Conservation (phyloP, 2,329 filamentous ascomycete genomes). For the Corinectria fuckeliana region DNA sequence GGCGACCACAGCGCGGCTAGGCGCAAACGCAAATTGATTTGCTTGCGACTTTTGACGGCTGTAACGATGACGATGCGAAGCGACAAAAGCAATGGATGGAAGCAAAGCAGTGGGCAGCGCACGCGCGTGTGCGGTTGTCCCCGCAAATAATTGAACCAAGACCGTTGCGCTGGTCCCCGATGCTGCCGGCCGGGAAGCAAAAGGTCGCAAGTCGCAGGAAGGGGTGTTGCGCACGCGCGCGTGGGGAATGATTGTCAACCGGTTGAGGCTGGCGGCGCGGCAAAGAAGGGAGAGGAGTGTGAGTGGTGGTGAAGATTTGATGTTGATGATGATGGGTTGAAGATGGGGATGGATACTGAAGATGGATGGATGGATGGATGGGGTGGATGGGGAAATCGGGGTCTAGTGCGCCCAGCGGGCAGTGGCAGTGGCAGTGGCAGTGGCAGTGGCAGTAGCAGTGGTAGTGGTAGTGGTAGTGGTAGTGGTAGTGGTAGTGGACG, state of each 20-base stretch:
- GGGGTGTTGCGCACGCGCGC: background rate
- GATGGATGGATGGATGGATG: conserved; percentile 17
- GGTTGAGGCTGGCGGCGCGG: conserved; percentile 11
- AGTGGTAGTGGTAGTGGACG: conserved; percentile 2
- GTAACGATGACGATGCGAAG: conserved; percentile 10
- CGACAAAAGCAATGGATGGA: background rate
- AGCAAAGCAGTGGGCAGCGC: background rate
- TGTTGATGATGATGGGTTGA: conserved; percentile 3
- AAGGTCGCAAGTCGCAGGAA: background rate
- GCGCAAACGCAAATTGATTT: conserved; percentile 2
- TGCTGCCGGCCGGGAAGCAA: conserved; percentile 9
- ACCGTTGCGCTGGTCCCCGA: conserved; percentile 18
- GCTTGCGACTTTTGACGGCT: conserved; percentile 2
- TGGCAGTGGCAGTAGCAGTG: too few relatives aligned
- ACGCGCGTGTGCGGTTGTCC: conserved; percentile 6
- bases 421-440: conserved; percentile 8
- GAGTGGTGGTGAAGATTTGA: conserved; percentile 7
- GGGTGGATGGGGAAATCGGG: conserved; percentile 20
- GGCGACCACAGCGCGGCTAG: background rate
- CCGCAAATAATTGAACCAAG: conserved; percentile 15
- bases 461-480: background rate
- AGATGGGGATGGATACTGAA: conserved; percentile 9
- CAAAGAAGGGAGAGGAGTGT: background rate
- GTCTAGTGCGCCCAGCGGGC: conserved; percentile 20
- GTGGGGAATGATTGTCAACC: background rate